These are phyloP conservation scores for Emericellopsis atlantica DNA, from an alignment of 2,329 filamentous ascomycete genomes.

Conservation along the genomic window DNA sequence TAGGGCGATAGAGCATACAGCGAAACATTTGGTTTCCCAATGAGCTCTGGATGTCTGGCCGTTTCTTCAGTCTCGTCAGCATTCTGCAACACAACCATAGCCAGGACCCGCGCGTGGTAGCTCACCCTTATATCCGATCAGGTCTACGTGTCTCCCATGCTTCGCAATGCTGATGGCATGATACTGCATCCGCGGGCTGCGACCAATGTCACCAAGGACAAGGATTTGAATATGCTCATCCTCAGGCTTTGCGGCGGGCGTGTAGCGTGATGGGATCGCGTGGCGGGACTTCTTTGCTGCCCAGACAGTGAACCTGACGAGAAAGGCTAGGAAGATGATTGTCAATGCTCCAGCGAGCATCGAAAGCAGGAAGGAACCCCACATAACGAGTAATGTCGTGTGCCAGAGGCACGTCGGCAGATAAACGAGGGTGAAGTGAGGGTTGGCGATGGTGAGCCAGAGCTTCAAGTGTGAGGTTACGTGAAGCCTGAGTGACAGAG, in stretches of 20 bases:
- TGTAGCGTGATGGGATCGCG: slow-evolving; percentile 20
- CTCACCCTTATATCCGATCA: slow-evolving; percentile 78
- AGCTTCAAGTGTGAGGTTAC: not conserved
- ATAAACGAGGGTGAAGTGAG: not conserved
- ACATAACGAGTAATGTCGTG: not conserved
- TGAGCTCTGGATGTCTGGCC: slow-evolving; percentile 65
- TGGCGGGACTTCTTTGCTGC: slow-evolving; percentile 9
- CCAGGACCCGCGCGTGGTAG: not conserved
- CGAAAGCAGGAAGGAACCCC: slow-evolving; percentile 17
- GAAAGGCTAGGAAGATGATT: slow-evolving; percentile 15
- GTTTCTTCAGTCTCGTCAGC: slow-evolving; percentile 43
- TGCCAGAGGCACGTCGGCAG: not conserved
- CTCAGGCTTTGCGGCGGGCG: slow-evolving; percentile 17
- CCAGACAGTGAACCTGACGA: slow-evolving; percentile 9
- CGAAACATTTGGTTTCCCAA: slow-evolving; percentile 53
- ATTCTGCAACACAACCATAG: too few species aligned
- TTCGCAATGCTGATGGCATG: slow-evolving; percentile 87
- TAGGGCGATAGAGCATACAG: slow-evolving; percentile 59
- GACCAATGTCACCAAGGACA: slow-evolving; percentile 87
- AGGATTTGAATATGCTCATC: slow-evolving; percentile 59
- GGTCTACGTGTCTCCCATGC: slow-evolving; percentile 65
- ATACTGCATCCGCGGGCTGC: slow-evolving; percentile 97
- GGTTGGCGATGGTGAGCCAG: not conserved
- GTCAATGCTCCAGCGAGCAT: slow-evolving; percentile 19
- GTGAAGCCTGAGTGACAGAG: too few species aligned